Conservation (phyloP, 2,329 filamentous ascomycete genomes). For the Colletotrichum orchidophilum region DNA sequence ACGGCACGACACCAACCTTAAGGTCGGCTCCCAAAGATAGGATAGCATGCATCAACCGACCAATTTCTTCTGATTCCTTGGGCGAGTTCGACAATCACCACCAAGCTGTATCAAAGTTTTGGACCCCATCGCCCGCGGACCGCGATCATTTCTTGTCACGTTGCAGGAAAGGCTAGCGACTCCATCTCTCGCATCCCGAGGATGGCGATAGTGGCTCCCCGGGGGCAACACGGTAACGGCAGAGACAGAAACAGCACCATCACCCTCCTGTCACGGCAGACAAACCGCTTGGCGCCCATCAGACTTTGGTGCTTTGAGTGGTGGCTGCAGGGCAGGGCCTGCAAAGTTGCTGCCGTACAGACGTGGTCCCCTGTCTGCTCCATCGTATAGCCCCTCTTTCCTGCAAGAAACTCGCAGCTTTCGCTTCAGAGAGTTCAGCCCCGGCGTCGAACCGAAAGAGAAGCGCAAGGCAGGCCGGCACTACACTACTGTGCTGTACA, state of each 20-base stretch:
- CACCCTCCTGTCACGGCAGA: neutral
- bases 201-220: neutral
- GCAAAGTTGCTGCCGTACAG: conserved; percentile 1
- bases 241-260: neutral
- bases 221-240: neutral
- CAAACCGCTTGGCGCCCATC: neutral
- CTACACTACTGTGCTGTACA: neutral
- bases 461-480: neutral
- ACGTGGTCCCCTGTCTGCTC: conserved; percentile 18
- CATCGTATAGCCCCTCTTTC: conserved; percentile 22
- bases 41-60: neutral
- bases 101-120: neutral
- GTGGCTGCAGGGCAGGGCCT: conserved; percentile 2
- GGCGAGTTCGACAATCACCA: neutral
- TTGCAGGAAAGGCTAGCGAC: neutral
- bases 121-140: neutral
- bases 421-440: conserved; percentile 8
- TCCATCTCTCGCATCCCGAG: neutral
- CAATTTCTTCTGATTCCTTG: neutral
- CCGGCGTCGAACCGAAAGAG: neutral
- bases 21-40: neutral
- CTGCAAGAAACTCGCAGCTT: conserved; percentile 4
- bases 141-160: neutral
- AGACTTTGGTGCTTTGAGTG: neutral
- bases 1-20: too few species aligned